phyloP scores from a whole-genome alignment of 2,329 filamentous ascomycete species.

The Domatiomyces catenatus region DNA sequence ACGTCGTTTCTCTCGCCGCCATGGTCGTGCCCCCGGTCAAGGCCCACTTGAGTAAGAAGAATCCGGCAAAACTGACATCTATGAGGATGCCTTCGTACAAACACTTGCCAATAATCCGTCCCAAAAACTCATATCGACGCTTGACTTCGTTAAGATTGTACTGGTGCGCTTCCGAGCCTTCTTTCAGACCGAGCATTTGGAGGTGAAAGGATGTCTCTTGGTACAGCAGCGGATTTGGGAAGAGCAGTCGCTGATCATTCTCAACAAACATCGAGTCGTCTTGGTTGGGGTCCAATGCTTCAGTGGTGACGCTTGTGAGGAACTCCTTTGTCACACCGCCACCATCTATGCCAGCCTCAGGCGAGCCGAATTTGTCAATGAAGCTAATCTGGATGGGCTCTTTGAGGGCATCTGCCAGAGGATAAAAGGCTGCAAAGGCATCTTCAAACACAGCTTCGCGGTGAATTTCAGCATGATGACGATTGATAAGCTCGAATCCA shows the following conservation, averaged over 20 bases:
- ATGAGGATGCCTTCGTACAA: conserved; percentile 93
- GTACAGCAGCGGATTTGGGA: conserved; percentile 66
- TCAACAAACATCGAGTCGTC: conserved; percentile 56
- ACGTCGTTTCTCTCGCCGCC: conserved; percentile 52
- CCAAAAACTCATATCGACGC: conserved; percentile 74
- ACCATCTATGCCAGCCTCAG: conserved; percentile 89
- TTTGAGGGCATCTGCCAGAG: conserved; percentile 67
- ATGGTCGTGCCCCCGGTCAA: conserved; percentile 51
- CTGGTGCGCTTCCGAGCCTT: conserved; percentile 42
- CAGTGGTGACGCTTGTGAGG: conserved; percentile 68
- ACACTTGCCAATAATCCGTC: conserved; percentile 87
- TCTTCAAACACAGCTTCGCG: conserved; percentile 71
- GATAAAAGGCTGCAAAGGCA: conserved; percentile 69
- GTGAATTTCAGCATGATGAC: conserved; percentile 64
- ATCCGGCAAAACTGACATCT: conserved; percentile 81
- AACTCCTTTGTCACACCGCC: conserved; percentile 98
- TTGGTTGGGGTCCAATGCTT: conserved; percentile 54
- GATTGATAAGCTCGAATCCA: conserved; percentile 30
- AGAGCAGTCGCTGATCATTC: conserved; percentile 73
- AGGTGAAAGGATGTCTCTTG: conserved; percentile 52
- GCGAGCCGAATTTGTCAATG: conserved; percentile 71
- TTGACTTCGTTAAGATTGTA: conserved; percentile 46
- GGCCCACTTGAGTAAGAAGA: conserved; percentile 93
- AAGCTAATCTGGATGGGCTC: conserved; percentile 96
- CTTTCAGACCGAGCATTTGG: conserved; percentile 28